phyloP scores from a whole-genome alignment of 805 yeast genomes.

The Diddensiella santjacobensis region DNA sequence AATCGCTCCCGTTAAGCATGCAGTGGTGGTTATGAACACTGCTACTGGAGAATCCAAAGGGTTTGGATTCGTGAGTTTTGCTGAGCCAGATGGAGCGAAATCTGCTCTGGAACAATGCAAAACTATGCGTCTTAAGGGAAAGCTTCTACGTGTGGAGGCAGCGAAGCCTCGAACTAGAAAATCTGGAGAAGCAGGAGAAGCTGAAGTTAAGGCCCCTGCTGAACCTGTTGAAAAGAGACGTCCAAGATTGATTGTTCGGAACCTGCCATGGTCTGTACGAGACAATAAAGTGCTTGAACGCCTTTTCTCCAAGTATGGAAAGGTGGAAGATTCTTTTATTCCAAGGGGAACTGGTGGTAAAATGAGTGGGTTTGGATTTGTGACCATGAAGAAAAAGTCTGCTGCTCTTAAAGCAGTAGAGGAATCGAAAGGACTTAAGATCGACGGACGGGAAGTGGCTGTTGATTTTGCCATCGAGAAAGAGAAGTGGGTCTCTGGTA shows the following conservation, averaged over 20 bases:
- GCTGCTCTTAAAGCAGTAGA: constrained; percentile 81
- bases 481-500: constrained; percentile 66
- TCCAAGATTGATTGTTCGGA: constrained; percentile 83
- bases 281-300: constrained; percentile 68
- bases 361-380: constrained; percentile 93
- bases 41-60: constrained; percentile 75
- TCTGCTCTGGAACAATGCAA: constrained; percentile 67
- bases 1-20: constrained; percentile 92
- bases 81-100: constrained; percentile 76
- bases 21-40: constrained; percentile 79
- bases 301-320: constrained; percentile 72
- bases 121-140: constrained; percentile 60
- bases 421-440: constrained; percentile 66
- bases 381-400: constrained; percentile 74
- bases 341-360: constrained; percentile 85
- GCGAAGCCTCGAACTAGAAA: constrained; percentile 90
- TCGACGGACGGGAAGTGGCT: constrained; percentile 87
- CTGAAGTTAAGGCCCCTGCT: constrained; percentile 19
- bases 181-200: constrained; percentile 21
- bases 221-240: constrained; percentile 61
- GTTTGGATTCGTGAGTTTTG: constrained; percentile 92
- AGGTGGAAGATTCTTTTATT: constrained; percentile 81
- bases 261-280: constrained; percentile 94
- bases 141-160: constrained; percentile 69
- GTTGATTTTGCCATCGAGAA: constrained; percentile 93